Evolutionary conservation across 176 grass and related monocot species (phyloP).

Genomic region (Hordeum vulgare): MorexV3_pseudomolecules_assembly NC_058519.1:273750525-273751024

Average conservation of each 20-base stretch:
- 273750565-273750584: not conserved
- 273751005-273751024: too few species aligned
- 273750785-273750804: not conserved
- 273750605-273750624: conserved; percentile 19
- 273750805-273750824: not conserved
- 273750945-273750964: too few species aligned
- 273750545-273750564: not conserved
- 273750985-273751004: too few species aligned
- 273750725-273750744: not conserved
- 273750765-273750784: conserved; percentile 84
- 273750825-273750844: not conserved
- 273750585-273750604: not conserved
- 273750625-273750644: not conserved
- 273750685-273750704: not conserved
- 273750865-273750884: not conserved
- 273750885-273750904: too few species aligned
- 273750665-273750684: not conserved
- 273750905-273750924: too few species aligned
- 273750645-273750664: not conserved
- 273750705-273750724: not conserved
- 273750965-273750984: too few species aligned
- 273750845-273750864: conserved; percentile 2
- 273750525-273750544: not conserved
- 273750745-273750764: conserved; percentile 53
- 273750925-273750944: too few species aligned